Evolutionary conservation across 306 rosid species (phyloP).

Genomic region (Pyrus communis): DNA sequence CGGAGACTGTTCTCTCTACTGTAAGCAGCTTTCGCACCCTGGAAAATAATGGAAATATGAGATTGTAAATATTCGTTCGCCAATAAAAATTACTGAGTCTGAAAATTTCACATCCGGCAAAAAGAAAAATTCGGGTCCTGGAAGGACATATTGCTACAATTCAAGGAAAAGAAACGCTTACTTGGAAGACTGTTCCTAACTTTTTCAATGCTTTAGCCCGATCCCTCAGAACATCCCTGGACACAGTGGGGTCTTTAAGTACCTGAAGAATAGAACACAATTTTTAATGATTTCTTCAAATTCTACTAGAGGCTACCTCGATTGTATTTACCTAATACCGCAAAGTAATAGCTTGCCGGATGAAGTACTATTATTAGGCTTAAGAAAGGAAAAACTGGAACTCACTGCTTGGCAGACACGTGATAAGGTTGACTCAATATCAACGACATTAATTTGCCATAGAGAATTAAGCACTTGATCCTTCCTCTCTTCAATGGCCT

Average conservation of each 20-base stretch:
- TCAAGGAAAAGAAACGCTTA: conserved; percentile 29
- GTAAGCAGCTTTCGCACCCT: conserved; percentile 77
- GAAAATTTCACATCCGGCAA: neutral
- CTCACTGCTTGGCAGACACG: conserved; percentile 87
- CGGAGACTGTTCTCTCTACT: conserved; percentile 81
- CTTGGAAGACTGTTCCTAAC: conserved; percentile 84
- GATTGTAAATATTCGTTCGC: neutral
- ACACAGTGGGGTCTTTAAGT: conserved; percentile 59
- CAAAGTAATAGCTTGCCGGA: neutral
- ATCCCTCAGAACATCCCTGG: conserved; percentile 59
- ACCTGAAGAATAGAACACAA: conserved; percentile 42
- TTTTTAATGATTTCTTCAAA: neutral
- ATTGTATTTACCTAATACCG: neutral
- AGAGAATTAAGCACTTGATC: conserved; percentile 77
- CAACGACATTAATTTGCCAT: conserved; percentile 90
- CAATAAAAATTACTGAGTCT: neutral
- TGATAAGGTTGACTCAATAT: conserved; percentile 83
- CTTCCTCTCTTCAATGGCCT: conserved; percentile 74
- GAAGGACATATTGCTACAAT: neutral
- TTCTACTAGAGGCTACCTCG: neutral
- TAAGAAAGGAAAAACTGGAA: conserved; percentile 23
- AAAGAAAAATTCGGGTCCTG: neutral
- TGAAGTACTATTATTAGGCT: conserved; percentile 3
- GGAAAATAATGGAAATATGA: conserved; percentile 16
- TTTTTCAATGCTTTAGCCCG: conserved; percentile 67